Conservation (phyloP, 2,329 filamentous ascomycete genomes). For the Penicillium italicum region DNA sequence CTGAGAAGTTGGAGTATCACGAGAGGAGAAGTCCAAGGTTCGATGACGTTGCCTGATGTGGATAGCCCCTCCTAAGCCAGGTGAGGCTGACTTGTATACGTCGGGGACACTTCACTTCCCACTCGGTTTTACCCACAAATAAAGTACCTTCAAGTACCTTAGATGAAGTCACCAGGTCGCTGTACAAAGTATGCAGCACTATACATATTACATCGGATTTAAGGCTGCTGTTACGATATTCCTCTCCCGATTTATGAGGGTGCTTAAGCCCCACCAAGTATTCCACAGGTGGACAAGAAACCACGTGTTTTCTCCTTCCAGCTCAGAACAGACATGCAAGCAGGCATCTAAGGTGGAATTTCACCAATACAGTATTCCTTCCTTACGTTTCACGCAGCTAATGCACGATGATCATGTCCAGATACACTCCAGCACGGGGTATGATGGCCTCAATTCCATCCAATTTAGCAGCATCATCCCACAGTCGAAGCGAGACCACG, state of each 20-base stretch:
- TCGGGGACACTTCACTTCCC: not conserved
- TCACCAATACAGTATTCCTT: not conserved
- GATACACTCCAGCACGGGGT: slow-evolving; percentile 28
- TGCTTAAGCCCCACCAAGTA: not conserved
- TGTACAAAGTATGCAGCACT: not conserved
- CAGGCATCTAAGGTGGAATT: not conserved
- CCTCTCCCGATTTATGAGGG: not conserved
- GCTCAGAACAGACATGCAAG: not conserved
- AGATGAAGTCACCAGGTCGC: not conserved
- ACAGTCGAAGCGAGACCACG: slow-evolving; percentile 37
- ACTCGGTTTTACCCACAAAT: not conserved
- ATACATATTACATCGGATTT: not conserved
- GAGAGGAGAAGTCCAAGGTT: not conserved
- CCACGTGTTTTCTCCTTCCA: not conserved
- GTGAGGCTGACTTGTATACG: slow-evolving; percentile 8
- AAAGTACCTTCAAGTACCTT: not conserved
- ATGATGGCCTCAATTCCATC: slow-evolving; percentile 25
- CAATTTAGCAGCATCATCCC: slow-evolving; percentile 40
- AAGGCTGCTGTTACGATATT: no score
- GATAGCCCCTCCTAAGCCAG: slow-evolving; percentile 3
- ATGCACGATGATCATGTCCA: slow-evolving; percentile 28
- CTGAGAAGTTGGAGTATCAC: slow-evolving; percentile 1
- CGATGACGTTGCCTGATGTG: slow-evolving; percentile 7
- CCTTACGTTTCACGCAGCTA: slow-evolving; percentile 5
- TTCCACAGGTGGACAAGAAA: not conserved